phyloP scores from a whole-genome alignment of 352 stramenopile genomes.

The Pythium vanterpoolii region DNA sequence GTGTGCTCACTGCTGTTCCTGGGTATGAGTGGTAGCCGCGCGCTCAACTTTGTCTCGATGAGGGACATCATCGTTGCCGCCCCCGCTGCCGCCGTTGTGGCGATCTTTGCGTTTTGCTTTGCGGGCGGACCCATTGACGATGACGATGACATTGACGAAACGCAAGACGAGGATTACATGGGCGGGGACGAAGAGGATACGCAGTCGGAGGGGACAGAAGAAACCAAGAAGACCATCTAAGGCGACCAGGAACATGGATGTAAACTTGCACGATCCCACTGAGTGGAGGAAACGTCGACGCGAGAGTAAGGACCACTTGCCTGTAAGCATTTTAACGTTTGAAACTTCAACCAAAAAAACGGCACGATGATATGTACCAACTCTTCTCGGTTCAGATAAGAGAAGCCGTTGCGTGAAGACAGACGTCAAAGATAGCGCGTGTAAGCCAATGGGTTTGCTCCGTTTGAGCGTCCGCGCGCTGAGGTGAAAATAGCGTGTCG shows the following conservation, averaged over 20 bases:
- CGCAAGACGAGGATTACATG: constrained; percentile 12
- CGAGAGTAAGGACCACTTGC: background rate
- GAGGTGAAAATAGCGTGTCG: too few relatives aligned
- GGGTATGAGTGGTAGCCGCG: background rate
- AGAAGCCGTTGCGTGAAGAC: background rate
- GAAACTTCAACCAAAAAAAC: background rate
- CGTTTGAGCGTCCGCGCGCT: too few relatives aligned
- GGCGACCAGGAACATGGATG: background rate
- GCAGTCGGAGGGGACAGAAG: constrained; percentile 3
- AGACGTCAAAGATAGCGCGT: background rate
- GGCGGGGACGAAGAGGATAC: constrained; percentile 11
- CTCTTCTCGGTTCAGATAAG: background rate
- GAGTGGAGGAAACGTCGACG: background rate
- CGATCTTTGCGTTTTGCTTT: constrained; percentile 8
- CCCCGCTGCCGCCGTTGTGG: background rate
- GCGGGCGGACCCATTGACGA: constrained; percentile 15
- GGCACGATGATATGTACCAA: too few relatives aligned
- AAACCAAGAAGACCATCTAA: constrained; percentile 20
- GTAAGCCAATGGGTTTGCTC: too few relatives aligned
- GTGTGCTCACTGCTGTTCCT: constrained; percentile 10
- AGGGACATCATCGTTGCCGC: constrained; percentile 5
- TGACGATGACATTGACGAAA: background rate
- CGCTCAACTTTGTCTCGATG: constrained; percentile 8
- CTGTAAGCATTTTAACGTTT: background rate
- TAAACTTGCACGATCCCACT: background rate